These are phyloP conservation scores for Lasiodiplodia sp. DNA, from an alignment of 2,329 filamentous ascomycete species.

Conservation along the genomic window DNA sequence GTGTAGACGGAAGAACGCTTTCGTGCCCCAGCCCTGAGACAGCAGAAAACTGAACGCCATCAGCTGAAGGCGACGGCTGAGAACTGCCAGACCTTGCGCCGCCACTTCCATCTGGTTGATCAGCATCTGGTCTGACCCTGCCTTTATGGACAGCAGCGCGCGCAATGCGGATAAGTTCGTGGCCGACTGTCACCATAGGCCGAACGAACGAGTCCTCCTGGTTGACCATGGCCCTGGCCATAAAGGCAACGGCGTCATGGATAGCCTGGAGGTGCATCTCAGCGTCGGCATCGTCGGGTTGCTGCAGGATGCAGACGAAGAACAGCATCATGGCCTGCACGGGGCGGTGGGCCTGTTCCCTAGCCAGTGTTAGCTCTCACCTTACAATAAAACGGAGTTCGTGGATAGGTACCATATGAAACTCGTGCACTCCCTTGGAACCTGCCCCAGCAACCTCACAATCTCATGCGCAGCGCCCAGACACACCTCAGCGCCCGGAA, in stretches of 20 bases:
- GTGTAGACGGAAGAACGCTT: not conserved
- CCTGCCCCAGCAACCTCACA: not conserved
- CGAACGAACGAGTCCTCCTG: not conserved
- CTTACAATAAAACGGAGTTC: too few species aligned
- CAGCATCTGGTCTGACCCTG: not conserved
- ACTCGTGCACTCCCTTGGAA: not conserved
- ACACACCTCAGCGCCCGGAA: slow-evolving; percentile 1
- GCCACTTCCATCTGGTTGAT: not conserved
- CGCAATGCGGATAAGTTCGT: slow-evolving; percentile 8
- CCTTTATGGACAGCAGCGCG: not conserved
- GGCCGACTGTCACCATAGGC: not conserved
- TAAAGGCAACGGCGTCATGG: not conserved
- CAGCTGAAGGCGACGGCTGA: too few species aligned
- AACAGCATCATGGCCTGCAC: slow-evolving; percentile 11
- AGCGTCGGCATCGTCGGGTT: not conserved
- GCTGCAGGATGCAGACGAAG: slow-evolving; percentile 15
- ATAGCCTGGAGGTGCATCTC: not conserved
- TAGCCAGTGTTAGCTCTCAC: not conserved
- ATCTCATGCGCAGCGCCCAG: not conserved
- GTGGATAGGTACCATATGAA: slow-evolving; percentile 6
- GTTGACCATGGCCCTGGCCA: not conserved
- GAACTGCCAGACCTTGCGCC: not conserved
- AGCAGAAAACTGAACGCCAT: too few species aligned
- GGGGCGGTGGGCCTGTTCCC: not conserved
- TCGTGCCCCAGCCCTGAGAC: too few species aligned